Percentiles rank a stretch among this genome's conserved stretches.
These are phyloP conservation scores for Colletotrichum orchidophilum DNA, from an alignment of 2,329 filamentous ascomycete genomes.

Conservation along the genomic window DNA sequence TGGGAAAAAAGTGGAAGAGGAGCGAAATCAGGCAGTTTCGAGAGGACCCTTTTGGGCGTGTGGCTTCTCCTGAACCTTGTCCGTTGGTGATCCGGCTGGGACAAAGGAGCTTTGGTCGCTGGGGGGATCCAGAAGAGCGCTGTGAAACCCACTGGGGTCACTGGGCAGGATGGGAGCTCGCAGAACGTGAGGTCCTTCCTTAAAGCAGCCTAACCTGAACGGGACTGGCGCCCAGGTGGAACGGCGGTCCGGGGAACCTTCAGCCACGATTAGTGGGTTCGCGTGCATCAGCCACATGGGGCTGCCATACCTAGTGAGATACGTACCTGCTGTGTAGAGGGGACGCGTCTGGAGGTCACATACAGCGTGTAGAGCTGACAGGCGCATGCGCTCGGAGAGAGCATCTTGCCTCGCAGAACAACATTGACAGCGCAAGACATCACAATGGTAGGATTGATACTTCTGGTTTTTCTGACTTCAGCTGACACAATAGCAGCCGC, in stretches of 20 bases:
- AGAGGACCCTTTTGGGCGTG: constrained; percentile 6
- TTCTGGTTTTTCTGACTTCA: neutral
- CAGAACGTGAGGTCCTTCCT: constrained; percentile 12
- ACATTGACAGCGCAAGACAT: neutral
- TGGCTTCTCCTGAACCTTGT: constrained; percentile 29
- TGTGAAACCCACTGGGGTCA: constrained; percentile 21
- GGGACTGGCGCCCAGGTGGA: constrained; percentile 1
- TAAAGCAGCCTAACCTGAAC: neutral
- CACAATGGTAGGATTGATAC: constrained; percentile 17
- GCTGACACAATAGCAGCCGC: constrained; percentile 16
- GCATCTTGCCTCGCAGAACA: neutral
- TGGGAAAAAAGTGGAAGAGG: constrained; percentile 30
- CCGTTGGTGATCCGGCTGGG: constrained; percentile 29
- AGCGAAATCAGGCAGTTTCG: constrained; percentile 1
- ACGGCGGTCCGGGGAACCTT: constrained; percentile 22
- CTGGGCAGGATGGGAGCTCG: constrained; percentile 6
- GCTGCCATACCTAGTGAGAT: neutral
- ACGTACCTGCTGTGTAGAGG: constrained; percentile 5
- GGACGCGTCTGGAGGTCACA: constrained; percentile 17
- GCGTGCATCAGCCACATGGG: constrained; percentile 14
- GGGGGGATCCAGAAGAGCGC: constrained; percentile 10
- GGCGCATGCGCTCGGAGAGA: neutral
- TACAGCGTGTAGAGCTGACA: neutral
- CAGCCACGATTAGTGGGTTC: neutral
- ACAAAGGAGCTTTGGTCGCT: constrained; percentile 34